phyloP scores from a whole-genome alignment of 1,139 yeast genomes.

The Taphrina communis region DNA sequence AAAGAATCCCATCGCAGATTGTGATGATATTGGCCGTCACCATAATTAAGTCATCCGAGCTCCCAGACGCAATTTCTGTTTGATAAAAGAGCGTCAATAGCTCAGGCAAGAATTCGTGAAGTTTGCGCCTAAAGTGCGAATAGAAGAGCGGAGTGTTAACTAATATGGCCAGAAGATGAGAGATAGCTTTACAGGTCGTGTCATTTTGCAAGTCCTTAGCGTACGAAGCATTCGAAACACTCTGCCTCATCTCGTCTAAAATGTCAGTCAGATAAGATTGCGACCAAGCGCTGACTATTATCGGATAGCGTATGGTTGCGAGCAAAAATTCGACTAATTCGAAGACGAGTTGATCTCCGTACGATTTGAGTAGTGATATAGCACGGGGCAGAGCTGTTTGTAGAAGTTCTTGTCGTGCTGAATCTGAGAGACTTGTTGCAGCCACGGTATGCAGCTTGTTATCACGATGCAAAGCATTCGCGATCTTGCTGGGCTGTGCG shows the following conservation, averaged over 20 bases:
- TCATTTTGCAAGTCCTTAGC: too few relatives aligned
- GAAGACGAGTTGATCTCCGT: neutral
- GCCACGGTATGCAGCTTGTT: neutral
- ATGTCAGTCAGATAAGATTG: neutral
- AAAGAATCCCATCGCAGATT: slow-evolving; percentile 3
- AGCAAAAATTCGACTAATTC: slow-evolving; percentile 5
- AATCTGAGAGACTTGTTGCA: neutral
- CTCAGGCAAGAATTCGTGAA: neutral
- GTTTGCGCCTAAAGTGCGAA: neutral
- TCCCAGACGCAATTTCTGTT: neutral
- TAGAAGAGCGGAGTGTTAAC: slow-evolving; percentile 3
- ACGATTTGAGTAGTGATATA: slow-evolving; percentile 42
- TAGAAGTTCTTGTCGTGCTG: neutral
- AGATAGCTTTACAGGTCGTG: neutral
- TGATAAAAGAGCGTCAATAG: neutral
- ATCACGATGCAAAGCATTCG: neutral
- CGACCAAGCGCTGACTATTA: neutral
- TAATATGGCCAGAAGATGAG: slow-evolving; percentile 15
- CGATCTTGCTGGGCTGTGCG: too few relatives aligned
- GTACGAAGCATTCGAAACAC: neutral
- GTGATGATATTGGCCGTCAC: neutral
- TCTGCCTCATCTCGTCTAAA: neutral
- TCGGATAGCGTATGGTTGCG: neutral
- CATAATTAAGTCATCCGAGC: neutral
- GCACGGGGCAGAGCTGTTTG: slow-evolving; percentile 23